Conservation (phyloP, 495 filamentous ascomycete species). For the Filosporella fistucella region DNA sequence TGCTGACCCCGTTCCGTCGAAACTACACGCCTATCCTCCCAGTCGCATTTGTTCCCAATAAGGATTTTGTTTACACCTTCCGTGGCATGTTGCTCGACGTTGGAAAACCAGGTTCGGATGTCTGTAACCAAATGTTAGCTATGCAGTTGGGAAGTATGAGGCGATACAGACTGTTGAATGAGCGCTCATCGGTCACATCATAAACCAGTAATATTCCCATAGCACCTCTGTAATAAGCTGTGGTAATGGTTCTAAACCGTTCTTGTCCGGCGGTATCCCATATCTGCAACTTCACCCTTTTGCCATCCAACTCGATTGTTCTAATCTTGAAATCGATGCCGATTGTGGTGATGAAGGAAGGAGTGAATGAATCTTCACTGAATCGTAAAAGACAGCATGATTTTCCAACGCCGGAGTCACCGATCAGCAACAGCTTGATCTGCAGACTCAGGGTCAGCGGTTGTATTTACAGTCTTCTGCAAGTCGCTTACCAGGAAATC, state of each 20-base stretch:
- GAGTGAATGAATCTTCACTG: slow-evolving; percentile 98
- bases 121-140: slow-evolving; percentile 47
- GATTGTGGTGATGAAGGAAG: slow-evolving; percentile 98
- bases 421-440: slow-evolving; percentile 99
- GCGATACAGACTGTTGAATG: slow-evolving; percentile 83
- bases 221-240: slow-evolving; percentile 95
- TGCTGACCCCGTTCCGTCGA: slow-evolving; percentile 90
- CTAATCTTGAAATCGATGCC: slow-evolving; percentile 99
- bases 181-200: slow-evolving; percentile 95
- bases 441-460: slow-evolving; percentile 32
- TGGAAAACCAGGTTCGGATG: slow-evolving; percentile 98
- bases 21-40: slow-evolving; percentile 96
- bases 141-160: neutral
- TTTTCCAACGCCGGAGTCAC: slow-evolving; percentile 96
- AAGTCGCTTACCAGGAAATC: slow-evolving; percentile 78
- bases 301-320: slow-evolving; percentile 96
- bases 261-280: slow-evolving; percentile 99
- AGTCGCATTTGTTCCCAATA: slow-evolving; percentile 99
- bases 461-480: neutral
- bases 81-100: slow-evolving; percentile 98
- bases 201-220: slow-evolving; percentile 99
- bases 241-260: slow-evolving; percentile 97
- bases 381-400: slow-evolving; percentile 98
- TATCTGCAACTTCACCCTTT: slow-evolving; percentile 97
- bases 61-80: slow-evolving; percentile 99